Conservation (phyloP, 441 rosid genomes). For the Breynia disticha region DNA sequence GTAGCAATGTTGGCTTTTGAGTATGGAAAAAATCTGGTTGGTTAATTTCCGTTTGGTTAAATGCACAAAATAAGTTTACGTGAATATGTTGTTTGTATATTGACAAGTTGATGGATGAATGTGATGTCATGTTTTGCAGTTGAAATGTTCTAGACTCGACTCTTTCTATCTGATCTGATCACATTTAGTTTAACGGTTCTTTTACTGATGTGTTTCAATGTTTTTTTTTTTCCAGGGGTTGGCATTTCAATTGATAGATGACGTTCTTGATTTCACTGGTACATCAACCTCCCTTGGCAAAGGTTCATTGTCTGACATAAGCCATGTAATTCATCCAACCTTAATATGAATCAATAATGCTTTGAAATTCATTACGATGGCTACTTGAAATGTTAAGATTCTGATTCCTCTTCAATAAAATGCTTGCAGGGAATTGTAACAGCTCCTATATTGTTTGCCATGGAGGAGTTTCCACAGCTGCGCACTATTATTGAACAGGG, state of each 20-base stretch:
- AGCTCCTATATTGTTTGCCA: conserved; percentile 80
- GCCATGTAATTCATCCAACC: conserved; percentile 47
- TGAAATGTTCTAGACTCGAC: background rate
- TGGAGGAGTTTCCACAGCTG: conserved; percentile 83
- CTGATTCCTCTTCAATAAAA: background rate
- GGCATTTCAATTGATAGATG: conserved; percentile 91
- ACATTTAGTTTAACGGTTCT: background rate
- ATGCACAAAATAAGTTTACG: too few relatives aligned
- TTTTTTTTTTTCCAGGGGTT: conserved; percentile 52
- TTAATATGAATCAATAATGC: conserved; percentile 3
- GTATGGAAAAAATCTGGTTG: conserved; percentile 85
- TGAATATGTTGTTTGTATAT: background rate
- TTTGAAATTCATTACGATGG: background rate
- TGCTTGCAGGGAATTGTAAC: conserved; percentile 61
- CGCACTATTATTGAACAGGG: conserved; percentile 47
- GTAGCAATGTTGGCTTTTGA: conserved; percentile 75
- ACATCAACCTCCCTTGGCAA: conserved; percentile 93
- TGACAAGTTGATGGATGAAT: conserved; percentile 1
- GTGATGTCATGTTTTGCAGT: background rate
- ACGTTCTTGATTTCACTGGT: conserved; percentile 90
- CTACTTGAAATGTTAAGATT: too few relatives aligned
- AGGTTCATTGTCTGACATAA: conserved; percentile 84
- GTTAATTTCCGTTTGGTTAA: conserved; percentile 15
- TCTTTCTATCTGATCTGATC: background rate
- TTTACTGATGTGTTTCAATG: background rate